Conservation (phyloP, 108 stramenopile species). For the Schizochytrium sp. region DNA sequence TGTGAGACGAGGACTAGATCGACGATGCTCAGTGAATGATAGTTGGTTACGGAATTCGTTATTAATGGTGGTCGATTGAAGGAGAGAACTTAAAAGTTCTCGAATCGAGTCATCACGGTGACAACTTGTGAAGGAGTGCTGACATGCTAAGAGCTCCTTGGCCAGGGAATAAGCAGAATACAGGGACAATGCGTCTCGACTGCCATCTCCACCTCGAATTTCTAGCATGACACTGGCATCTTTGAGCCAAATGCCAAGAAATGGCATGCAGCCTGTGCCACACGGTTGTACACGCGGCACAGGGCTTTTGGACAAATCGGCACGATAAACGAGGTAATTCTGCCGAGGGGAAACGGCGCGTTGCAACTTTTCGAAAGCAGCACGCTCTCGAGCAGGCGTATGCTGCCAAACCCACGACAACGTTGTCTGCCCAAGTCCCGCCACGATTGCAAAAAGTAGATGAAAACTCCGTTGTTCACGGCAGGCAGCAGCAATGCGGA, state of each 20-base stretch:
- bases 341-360: slow-evolving; percentile 50
- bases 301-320: slow-evolving; percentile 38
- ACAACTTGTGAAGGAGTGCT: not conserved
- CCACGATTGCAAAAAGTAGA: slow-evolving; percentile 49
- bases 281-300: not conserved
- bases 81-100: not conserved
- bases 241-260: slow-evolving; percentile 35
- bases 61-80: not conserved
- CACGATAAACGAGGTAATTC: slow-evolving; percentile 54
- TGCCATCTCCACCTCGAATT: not conserved
- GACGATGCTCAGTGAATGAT: not conserved
- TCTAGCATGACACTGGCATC: slow-evolving; percentile 43
- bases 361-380: not conserved
- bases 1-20: not conserved
- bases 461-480: slow-evolving; percentile 31
- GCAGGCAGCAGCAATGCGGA: slow-evolving; percentile 19
- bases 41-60: not conserved
- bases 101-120: not conserved
- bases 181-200: not conserved
- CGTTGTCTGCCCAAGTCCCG: slow-evolving; percentile 53
- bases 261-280: not conserved
- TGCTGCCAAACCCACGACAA: slow-evolving; percentile 34
- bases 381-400: slow-evolving; percentile 6
- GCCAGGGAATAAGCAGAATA: not conserved
- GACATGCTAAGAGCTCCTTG: not conserved